These are phyloP conservation scores for Thielaviopsis populi DNA, from an alignment of 2,329 filamentous ascomycete genomes.

Conservation along the genomic window DNA sequence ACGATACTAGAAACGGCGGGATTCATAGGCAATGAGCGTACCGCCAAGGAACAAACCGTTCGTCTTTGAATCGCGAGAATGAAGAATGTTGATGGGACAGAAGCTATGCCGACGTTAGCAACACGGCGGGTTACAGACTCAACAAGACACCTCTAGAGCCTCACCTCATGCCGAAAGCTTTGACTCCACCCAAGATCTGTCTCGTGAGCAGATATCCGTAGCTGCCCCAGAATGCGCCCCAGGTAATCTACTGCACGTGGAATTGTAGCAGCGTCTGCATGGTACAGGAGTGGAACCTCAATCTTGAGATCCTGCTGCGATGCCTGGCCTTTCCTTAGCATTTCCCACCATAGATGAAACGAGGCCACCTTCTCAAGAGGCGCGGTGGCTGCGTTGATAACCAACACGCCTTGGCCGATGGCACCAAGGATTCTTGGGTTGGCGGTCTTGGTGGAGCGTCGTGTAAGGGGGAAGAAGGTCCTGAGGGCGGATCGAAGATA, in stretches of 20 bases:
- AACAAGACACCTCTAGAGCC: background rate
- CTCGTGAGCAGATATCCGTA: background rate
- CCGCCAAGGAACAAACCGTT: slow-evolving; percentile 3
- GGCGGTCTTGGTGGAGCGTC: slow-evolving; percentile 5
- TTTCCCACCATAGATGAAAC: slow-evolving; percentile 13
- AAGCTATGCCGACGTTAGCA: background rate
- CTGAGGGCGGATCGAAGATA: slow-evolving; percentile 4
- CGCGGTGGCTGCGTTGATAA: slow-evolving; percentile 8
- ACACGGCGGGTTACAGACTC: background rate
- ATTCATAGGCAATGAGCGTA: background rate
- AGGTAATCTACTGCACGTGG: slow-evolving; percentile 7
- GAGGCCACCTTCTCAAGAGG: slow-evolving; percentile 9
- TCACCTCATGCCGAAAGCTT: background rate
- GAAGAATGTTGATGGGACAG: slow-evolving; percentile 11
- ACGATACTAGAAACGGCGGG: background rate
- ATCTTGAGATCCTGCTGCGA: slow-evolving; percentile 8
- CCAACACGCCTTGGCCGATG: slow-evolving; percentile 14
- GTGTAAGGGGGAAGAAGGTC: slow-evolving; percentile 9
- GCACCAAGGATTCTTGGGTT: slow-evolving; percentile 7
- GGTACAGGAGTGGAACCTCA: slow-evolving; percentile 11
- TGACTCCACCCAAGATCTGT: background rate
- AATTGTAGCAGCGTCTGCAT: slow-evolving; percentile 9
- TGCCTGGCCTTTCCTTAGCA: slow-evolving; percentile 11
- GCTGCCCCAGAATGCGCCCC: background rate
- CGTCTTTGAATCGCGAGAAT: slow-evolving; percentile 3